phyloP scores from a whole-genome alignment of 2,329 filamentous ascomycete species.

The Fusarium luffae region DNA sequence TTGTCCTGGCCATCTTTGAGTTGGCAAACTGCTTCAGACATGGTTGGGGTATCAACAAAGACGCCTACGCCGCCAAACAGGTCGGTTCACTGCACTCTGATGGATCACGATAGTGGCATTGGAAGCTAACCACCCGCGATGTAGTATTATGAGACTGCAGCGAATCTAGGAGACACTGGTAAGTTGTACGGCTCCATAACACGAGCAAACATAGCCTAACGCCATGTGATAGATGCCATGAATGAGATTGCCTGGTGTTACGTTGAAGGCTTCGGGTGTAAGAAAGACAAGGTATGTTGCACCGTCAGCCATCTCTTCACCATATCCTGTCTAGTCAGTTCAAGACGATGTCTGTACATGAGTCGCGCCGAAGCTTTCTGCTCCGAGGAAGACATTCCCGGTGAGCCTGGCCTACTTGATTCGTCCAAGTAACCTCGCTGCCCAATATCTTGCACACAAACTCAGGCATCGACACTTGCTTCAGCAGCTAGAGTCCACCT shows the following conservation, averaged over 20 bases:
- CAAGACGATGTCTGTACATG: slow-evolving; percentile 16
- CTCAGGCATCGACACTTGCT: slow-evolving; percentile 24
- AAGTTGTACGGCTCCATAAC: slow-evolving; percentile 44
- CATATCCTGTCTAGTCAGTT: slow-evolving; percentile 6
- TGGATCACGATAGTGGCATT: background rate
- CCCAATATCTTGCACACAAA: slow-evolving; percentile 23
- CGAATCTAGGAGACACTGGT: slow-evolving; percentile 91
- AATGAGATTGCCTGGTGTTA: slow-evolving; percentile 98
- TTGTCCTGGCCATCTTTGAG: slow-evolving; percentile 96
- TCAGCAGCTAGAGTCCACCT: background rate
- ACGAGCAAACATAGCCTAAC: slow-evolving; percentile 13
- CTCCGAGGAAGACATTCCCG: slow-evolving; percentile 11
- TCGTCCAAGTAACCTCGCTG: slow-evolving; percentile 20
- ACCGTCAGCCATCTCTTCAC: slow-evolving; percentile 16
- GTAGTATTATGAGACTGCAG: slow-evolving; percentile 97
- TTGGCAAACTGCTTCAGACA: slow-evolving; percentile 92
- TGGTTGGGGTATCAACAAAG: slow-evolving; percentile 90
- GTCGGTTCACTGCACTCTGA: slow-evolving; percentile 50
- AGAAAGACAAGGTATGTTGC: slow-evolving; percentile 93
- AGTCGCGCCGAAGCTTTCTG: slow-evolving; percentile 6
- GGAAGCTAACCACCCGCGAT: slow-evolving; percentile 11
- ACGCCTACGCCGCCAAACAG: slow-evolving; percentile 84
- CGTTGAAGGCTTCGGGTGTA: slow-evolving; percentile 94
- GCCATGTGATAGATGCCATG: slow-evolving; percentile 79
- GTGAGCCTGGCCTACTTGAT: slow-evolving; percentile 31